These are phyloP conservation scores for Neonectria sp. DNA, from an alignment of 2,329 filamentous ascomycete species.

Conservation along the genomic window DNA sequence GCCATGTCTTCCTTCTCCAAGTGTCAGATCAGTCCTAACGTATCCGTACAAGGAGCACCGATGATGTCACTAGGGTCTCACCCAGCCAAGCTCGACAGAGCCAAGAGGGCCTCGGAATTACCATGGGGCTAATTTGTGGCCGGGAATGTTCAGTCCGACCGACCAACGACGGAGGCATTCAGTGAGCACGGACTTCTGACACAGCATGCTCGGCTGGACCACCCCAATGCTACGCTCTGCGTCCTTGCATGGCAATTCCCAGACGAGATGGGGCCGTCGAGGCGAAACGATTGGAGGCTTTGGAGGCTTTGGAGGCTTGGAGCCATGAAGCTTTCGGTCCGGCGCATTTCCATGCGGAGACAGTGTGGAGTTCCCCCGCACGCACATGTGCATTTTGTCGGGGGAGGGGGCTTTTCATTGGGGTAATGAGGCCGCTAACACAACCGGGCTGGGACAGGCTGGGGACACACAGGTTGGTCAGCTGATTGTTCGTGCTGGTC, in stretches of 20 bases:
- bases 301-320: neutral
- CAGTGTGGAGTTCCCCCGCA: conserved; percentile 21
- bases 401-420: conserved; percentile 3
- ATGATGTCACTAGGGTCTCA: neutral
- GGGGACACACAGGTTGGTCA: neutral
- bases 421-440: conserved; percentile 8
- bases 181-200: neutral
- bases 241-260: neutral
- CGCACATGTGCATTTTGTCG: neutral
- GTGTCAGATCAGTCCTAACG: neutral
- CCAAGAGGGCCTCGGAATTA: neutral
- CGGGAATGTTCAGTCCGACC: neutral
- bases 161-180: neutral
- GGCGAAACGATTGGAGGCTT: neutral
- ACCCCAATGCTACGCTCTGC: neutral
- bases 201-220: neutral
- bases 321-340: conserved; percentile 2
- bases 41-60: neutral
- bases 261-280: neutral
- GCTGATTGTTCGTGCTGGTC: neutral
- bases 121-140: neutral
- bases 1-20: conserved; percentile 13
- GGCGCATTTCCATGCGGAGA: conserved; percentile 12
- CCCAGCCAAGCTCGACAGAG: no score
- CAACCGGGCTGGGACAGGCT: neutral